Base-by-base conservation (phyloP, 1,284 basidiomycete species). In the Phylloboletellus chloephorus region DNA sequence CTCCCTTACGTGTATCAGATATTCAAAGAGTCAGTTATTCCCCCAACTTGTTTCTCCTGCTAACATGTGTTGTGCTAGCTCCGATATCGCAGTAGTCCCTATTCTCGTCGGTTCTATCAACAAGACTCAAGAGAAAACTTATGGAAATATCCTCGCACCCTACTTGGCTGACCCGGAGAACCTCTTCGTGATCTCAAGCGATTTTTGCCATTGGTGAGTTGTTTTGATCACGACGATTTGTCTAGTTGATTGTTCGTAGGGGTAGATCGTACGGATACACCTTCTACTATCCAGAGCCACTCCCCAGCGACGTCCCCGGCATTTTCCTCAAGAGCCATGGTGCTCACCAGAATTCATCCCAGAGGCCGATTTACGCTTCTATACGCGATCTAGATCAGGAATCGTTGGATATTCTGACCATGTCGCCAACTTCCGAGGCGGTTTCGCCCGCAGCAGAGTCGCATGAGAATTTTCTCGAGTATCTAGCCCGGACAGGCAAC, bases 151-250 rank as follows among this genome's bases (percentile, higher is more conserved):
- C 3, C 68, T 99, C 0, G 88, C 88, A 0, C 83, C 87, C 0
- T 95, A 90, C 63, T 74, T 96, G 37, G 69, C 73, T 2, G 71
- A 80, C 49, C 74, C 79, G 1, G 79, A 83, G 43, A 98, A 90
- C 0, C 74, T 98, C 48, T 93, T 86, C 54, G 82, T 98, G 29
- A 74, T 97, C 41, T 97, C 93, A 3, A 90, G 87, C 47, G 96
- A 99, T 64, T 99, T 99, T 60, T 98, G 96, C 58, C 95, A 98
- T 62, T 98, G 95, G 94, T 93, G 53, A 46, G 74, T 43, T 9
- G 20, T 15, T 39, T 15, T 36, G 16, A 29, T 24, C 30, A 30
- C 26, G 13, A 32, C 15, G 22, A 36, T 15, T 19, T 24, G 21
- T 25, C 30, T 46, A 37, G 32, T 13, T 43, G 19, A 41, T 37